Base-by-base conservation (phyloP, 495 filamentous ascomycete species). In the Recurvomyces mirabilis region DNA sequence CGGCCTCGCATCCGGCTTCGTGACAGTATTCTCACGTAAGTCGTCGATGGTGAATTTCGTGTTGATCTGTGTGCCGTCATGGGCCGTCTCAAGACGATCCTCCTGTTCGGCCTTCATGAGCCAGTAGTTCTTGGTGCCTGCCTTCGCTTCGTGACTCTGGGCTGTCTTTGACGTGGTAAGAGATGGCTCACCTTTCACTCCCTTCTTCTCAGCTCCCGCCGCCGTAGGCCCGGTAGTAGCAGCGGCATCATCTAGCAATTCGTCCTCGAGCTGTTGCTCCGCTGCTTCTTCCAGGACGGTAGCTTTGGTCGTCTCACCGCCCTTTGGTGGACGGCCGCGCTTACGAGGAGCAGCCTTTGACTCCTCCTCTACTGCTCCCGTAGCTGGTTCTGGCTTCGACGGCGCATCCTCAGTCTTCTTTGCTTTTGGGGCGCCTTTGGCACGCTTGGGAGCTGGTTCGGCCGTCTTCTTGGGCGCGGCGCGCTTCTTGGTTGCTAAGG, bases 61-160 rank as follows among this genome's bases (percentile, higher is more conserved):
- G 38, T 54, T 54, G 41, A 52, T 35, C 14, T 36, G 33, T 19
- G 21, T 82, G 28, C 94, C 84, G 56, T 94, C 82, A 39, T 79
- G 68, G 13, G 86, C 85, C 38, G 86, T 93, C 58, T 91, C 85
- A 18, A 87, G 59, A 15, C 91, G 79, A 20, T 85, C 77, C 55
- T 87, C 81, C 2, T 91, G 89, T 63, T 96, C 89, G 6, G 89
- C 87, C 67, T 96, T 96, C 76, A 96, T 77, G 48, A 96, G 75
- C 89, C 88, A 95, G 63, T 85, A 94, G 7, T 46, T 28, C 32
- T 19, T 33, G 14, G 10, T 30, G 22, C 35, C 22, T 9, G n/a
- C 13, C 12, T 37, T 5, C 11, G 41, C 44, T 3, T 37, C 13
- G 11, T 9, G 7, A 7, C n/a, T 7, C 26, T 29, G 26, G n/a